phyloP scores from a whole-genome alignment of 176 grass and related monocot species.

The Cocos nucifera region DNA sequence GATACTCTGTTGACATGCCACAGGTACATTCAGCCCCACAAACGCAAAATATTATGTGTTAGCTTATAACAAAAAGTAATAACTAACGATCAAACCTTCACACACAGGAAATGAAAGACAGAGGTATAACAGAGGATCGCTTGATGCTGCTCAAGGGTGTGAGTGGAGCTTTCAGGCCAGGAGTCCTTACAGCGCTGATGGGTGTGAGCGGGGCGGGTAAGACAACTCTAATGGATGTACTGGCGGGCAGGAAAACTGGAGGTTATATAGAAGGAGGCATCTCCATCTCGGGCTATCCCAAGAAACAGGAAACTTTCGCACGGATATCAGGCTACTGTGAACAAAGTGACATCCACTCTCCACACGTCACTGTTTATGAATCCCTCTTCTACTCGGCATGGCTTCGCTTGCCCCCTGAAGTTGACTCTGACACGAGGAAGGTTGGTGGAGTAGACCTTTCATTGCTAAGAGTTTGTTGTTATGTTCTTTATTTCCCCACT shows the following conservation, averaged over 20 bases:
- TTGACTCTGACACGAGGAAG: constrained; percentile 67
- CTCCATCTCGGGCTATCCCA: constrained; percentile 79
- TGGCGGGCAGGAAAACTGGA: constrained; percentile 81
- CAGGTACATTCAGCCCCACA: constrained; percentile 29
- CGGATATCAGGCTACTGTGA: constrained; percentile 89
- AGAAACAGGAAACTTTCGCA: constrained; percentile 95
- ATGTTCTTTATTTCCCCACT: too few species aligned
- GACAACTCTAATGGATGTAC: constrained; percentile 92
- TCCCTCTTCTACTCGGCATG: constrained; percentile 92
- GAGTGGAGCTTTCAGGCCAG: constrained; percentile 80
- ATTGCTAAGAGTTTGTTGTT: too few species aligned
- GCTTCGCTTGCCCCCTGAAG: constrained; percentile 70
- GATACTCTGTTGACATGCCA: constrained; percentile 90
- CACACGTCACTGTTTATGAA: constrained; percentile 88
- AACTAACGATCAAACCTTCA: too few species aligned
- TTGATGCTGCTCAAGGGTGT: constrained; percentile 75
- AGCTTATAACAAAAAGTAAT: too few species aligned
- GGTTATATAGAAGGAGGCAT: constrained; percentile 87
- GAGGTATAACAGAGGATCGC: constrained; percentile 50
- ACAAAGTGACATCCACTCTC: constrained; percentile 95
- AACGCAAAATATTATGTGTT: too few species aligned
- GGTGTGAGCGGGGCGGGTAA: constrained; percentile 89
- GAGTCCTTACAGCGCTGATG: constrained; percentile 93
- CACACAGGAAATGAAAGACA: constrained; percentile 79
- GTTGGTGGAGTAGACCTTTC: constrained; percentile 15